Base-by-base conservation (phyloP, 768 basidiomycete genomes). In the Ramaria sp. region DNA sequence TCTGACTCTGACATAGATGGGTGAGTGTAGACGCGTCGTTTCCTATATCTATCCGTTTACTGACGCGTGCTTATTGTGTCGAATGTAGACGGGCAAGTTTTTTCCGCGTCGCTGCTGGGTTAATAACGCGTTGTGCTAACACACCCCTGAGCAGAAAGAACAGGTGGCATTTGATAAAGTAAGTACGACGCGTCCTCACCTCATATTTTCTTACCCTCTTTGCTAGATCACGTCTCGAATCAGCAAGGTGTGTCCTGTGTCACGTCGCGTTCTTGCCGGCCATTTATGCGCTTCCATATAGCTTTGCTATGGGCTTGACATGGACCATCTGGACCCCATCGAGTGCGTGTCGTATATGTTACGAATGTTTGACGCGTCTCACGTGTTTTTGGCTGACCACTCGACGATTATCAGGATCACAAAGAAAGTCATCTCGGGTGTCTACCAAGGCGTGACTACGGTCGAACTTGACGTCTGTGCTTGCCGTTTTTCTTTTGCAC, bases 401-500 rank as follows among this genome's bases (percentile, higher is more conserved):
- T 13, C 17, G 11, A 38, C 30, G 24, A 46, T 55, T 7, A 17
- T 10, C 53, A 94, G 91, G 65, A 82, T 93, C 22, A 81, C 91
- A 7, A 89, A 93, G 72, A 95, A 94, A 69, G 94, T 96, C 58
- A 88, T 94, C 43, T 80, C 82, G 24, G 94, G 93, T 61, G 91
- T 96, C 19, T 96, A 96, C 67, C 84, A 88, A 63, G 94, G 93
- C 20, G 93, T 98, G 24, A 99, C 95, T 0, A 99, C 96, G 4
- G 88, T 90, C 59, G 96, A 99, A 71, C 85, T 98, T 57, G 95
- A 99, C 72, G 92, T 94, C 63, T 63, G 88, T 74, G 7, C 33
- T 7, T 22, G 3, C 4, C 30, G 17, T 20, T 13, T 39, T 10
- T 30, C 19, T 31, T 24, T 30, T n/a, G 38, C 19, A 42, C 24